Conservation (phyloP, 257 asterid genomes). For the Leonotis leonurus region DNA sequence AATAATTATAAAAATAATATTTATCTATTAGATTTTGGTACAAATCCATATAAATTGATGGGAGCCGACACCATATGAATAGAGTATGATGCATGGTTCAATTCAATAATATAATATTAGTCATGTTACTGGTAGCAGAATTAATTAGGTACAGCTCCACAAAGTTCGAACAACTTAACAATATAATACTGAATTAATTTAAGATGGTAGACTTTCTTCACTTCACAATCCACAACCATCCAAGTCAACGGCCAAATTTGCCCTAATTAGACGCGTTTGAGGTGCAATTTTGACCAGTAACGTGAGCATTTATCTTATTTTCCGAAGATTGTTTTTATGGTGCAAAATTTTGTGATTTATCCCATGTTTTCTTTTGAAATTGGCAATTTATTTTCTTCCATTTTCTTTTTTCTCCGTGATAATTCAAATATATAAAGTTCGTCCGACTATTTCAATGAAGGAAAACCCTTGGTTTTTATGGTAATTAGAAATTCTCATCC, state of each 20-base stretch:
- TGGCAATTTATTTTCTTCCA: not conserved
- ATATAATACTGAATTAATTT: not conserved
- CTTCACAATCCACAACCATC: not conserved
- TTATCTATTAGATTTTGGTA: too few species aligned
- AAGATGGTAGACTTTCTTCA: not conserved
- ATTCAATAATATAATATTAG: not conserved
- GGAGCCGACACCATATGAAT: not conserved
- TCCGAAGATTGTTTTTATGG: conserved; percentile 2
- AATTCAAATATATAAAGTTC: not conserved
- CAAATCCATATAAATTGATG: too few species aligned
- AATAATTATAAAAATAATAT: too few species aligned
- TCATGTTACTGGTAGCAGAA: not conserved
- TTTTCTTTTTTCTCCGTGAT: too few species aligned
- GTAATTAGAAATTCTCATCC: too few species aligned
- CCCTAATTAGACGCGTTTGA: conserved; percentile 12
- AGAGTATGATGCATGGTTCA: too few species aligned
- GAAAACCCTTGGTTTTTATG: too few species aligned
- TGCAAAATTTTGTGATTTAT: not conserved
- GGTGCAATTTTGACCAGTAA: conserved; percentile 17
- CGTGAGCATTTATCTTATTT: not conserved
- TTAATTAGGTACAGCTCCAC: conserved; percentile 20
- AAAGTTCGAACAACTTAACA: not conserved
- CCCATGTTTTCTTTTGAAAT: not conserved
- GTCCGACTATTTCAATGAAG: not conserved
- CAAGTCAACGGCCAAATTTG: conserved; percentile 20